phyloP scores from a whole-genome alignment of 169 alveolate species.

The Eimeria zaria region DNA sequence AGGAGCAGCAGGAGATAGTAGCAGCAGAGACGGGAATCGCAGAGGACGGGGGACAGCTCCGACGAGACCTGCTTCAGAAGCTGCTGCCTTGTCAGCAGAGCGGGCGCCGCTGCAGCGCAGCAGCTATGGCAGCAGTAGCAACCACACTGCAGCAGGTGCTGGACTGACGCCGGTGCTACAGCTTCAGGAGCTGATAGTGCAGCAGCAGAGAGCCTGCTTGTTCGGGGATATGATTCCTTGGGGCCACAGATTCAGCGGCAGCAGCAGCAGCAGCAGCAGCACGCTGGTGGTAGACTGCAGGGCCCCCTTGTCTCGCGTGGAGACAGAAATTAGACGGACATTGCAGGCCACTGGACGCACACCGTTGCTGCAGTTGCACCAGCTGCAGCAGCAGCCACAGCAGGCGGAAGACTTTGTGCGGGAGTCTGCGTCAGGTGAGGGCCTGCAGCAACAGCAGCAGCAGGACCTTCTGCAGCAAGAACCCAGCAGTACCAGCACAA shows the following conservation, averaged over 20 bases:
- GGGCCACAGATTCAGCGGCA: conserved; percentile 24
- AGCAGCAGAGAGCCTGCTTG: conserved; percentile 32
- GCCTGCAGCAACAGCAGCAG: conserved; percentile 15
- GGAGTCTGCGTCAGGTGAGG: neutral
- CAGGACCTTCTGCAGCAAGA: neutral
- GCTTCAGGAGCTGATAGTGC: conserved; percentile 47
- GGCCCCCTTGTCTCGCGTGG: conserved; percentile 21
- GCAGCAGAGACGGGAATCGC: conserved; percentile 53
- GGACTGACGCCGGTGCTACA: conserved; percentile 45
- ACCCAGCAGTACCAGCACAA: conserved; percentile 10
- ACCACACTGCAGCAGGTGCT: neutral
- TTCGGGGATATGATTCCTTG: conserved; percentile 17
- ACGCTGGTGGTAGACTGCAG: conserved; percentile 42
- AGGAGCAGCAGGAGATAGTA: conserved; percentile 11
- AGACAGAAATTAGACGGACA: conserved; percentile 35
- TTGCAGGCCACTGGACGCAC: conserved; percentile 5
- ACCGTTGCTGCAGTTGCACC: neutral
- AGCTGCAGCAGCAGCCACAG: conserved; percentile 34
- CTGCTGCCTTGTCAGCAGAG: conserved; percentile 18
- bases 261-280: conserved; percentile 42
- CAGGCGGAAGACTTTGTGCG: neutral
- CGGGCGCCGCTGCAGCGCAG: conserved; percentile 20
- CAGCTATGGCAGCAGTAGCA: conserved; percentile 19
- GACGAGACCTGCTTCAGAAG: neutral
- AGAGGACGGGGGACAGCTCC: conserved; percentile 33